phyloP scores from a whole-genome alignment of 2,329 filamentous ascomycete genomes.

The Aureobasidium vineae region DNA sequence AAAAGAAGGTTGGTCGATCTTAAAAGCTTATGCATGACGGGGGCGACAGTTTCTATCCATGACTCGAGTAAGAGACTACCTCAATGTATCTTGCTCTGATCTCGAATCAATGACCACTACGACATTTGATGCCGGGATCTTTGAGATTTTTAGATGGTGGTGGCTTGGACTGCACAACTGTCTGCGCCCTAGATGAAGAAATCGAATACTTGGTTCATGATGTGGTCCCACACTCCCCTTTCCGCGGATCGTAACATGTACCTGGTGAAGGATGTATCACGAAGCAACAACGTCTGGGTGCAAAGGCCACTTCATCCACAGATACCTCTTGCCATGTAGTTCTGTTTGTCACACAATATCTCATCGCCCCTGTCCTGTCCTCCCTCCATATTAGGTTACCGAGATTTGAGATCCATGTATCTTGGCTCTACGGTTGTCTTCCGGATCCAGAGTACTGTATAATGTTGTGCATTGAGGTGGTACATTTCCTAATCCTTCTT shows the following conservation, averaged over 20 bases:
- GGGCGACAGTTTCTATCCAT: neutral
- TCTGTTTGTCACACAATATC: neutral
- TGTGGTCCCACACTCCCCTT: neutral
- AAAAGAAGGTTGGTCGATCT: constrained; percentile 3
- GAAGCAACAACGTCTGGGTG: neutral
- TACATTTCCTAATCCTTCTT: no score
- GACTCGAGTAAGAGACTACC: neutral
- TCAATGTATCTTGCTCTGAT: neutral
- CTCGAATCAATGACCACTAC: neutral
- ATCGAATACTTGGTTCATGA: neutral
- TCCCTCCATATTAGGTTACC: neutral
- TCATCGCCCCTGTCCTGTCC: neutral
- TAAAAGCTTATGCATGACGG: constrained; percentile 2
- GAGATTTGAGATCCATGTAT: neutral
- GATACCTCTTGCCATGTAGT: neutral
- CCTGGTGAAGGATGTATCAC: neutral
- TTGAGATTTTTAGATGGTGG: no score
- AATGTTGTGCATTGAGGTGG: no score
- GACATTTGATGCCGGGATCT: neutral
- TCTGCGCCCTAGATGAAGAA: neutral
- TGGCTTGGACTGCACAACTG: neutral
- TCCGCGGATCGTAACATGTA: neutral
- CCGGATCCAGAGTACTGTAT: no score
- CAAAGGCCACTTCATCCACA: neutral
- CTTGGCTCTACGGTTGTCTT: no score